phyloP scores from a whole-genome alignment of 1,284 basidiomycete genomes.

The Ustilago shanxiensis region DNA sequence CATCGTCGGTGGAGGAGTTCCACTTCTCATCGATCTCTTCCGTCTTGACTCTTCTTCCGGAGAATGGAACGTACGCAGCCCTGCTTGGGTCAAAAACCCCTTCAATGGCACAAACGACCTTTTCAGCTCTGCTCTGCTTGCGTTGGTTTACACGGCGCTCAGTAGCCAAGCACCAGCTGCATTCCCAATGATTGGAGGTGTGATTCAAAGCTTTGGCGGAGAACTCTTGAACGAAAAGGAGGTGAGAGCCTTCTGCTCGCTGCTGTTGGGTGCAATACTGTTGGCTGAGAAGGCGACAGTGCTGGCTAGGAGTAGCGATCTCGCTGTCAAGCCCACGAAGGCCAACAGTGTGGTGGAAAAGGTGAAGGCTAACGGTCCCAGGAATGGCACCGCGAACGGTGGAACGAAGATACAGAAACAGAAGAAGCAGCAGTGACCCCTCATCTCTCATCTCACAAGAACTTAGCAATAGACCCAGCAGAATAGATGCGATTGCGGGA shows the following conservation, averaged over 20 bases:
- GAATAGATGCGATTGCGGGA: no score
- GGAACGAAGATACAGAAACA: slow-evolving; percentile 14
- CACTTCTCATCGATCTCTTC: slow-evolving; percentile 57
- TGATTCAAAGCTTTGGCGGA: slow-evolving; percentile 1
- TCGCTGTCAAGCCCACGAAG: neutral
- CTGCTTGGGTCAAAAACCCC: slow-evolving; percentile 49
- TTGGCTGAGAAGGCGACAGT: slow-evolving; percentile 29
- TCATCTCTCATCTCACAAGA: neutral
- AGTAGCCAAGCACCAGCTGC: neutral
- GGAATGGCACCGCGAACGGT: slow-evolving; percentile 14
- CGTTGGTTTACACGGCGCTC: slow-evolving; percentile 31
- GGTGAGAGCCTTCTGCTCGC: slow-evolving; percentile 24
- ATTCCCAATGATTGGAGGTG: slow-evolving; percentile 4
- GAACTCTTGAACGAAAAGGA: slow-evolving; percentile 16
- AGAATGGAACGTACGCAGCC: slow-evolving; percentile 52
- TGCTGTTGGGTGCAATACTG: slow-evolving; percentile 23
- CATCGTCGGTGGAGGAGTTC: slow-evolving; percentile 55
- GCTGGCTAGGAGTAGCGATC: slow-evolving; percentile 9
- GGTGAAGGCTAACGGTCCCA: neutral
- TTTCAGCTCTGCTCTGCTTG: slow-evolving; percentile 32
- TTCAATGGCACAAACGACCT: slow-evolving; percentile 48
- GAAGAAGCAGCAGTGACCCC: slow-evolving; percentile 16
- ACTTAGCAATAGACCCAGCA: no score
- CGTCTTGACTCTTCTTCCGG: slow-evolving; percentile 53
- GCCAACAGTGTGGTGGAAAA: neutral